Evolutionary conservation across 2,329 filamentous ascomycete species (phyloP).

Genomic region (Coleophoma eucalyptorum): DNA sequence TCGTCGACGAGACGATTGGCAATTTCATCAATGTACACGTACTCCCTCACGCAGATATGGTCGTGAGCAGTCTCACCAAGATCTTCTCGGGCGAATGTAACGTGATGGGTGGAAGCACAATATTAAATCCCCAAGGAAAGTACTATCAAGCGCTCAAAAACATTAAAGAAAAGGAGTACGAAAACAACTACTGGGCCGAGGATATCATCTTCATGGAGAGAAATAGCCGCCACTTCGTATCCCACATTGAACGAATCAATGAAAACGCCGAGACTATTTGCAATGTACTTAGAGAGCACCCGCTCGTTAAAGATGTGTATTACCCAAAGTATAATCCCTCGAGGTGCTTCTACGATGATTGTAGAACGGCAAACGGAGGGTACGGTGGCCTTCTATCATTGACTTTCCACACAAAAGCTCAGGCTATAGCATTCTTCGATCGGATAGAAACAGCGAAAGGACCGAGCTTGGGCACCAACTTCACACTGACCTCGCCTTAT

Average conservation of each 20-base stretch:
- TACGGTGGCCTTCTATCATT: conserved; percentile 89
- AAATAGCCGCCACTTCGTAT: conserved; percentile 89
- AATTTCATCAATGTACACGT: conserved; percentile 97
- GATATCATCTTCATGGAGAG: conserved; percentile 93
- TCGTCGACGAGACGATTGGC: conserved; percentile 94
- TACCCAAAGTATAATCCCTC: conserved; percentile 81
- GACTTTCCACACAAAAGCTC: conserved; percentile 66
- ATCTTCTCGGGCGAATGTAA: conserved; percentile 97
- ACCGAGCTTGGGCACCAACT: conserved; percentile 93
- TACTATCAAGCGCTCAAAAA: conserved; percentile 69
- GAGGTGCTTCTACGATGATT: conserved; percentile 71
- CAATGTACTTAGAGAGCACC: conserved; percentile 58
- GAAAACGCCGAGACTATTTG: conserved; percentile 80
- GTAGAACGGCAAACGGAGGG: conserved; percentile 68
- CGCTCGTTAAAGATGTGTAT: conserved; percentile 70
- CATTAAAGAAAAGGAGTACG: conserved; percentile 62
- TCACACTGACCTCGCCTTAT: conserved; percentile 88
- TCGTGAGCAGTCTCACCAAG: conserved; percentile 94
- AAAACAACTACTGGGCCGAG: conserved; percentile 92
- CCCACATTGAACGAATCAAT: conserved; percentile 81
- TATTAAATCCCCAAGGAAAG: conserved; percentile 60
- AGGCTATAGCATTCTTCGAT: conserved; percentile 83
- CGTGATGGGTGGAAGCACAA: conserved; percentile 86
- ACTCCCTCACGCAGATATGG: conserved; percentile 81
- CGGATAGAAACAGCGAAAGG: conserved; percentile 85